Evolutionary conservation across 306 rosid genomes (phyloP).

Genomic region (Cucurbita argyrosperma): DNA sequence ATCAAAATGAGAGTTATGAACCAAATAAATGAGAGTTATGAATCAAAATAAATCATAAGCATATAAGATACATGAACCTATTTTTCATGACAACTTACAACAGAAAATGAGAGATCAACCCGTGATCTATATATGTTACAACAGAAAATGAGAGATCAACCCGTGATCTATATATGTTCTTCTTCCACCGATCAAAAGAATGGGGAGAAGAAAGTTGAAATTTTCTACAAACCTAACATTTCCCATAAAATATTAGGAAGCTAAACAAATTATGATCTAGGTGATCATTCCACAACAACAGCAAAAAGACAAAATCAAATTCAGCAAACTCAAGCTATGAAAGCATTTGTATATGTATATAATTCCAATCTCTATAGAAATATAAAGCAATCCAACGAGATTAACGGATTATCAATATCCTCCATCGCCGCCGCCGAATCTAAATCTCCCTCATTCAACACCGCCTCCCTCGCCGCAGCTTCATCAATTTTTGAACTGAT

Average conservation of each 20-base stretch:
- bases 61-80: too few relatives aligned
- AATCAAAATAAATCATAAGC: too few relatives aligned
- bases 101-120: not conserved
- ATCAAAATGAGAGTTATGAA: too few relatives aligned
- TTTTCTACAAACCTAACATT: not conserved
- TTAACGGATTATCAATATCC: slow-evolving; percentile 71
- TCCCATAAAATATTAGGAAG: slow-evolving; percentile 4
- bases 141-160: not conserved
- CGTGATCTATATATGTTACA: not conserved
- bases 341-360: not conserved
- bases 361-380: slow-evolving; percentile 35
- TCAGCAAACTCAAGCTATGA: not conserved
- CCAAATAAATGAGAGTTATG: too few relatives aligned
- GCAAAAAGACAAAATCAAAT: not conserved
- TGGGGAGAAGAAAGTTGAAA: not conserved
- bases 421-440: slow-evolving; percentile 27
- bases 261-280: not conserved
- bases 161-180: not conserved
- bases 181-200: not conserved
- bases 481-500: slow-evolving; percentile 52
- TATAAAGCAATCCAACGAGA: slow-evolving; percentile 82
- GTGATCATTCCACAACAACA: not conserved
- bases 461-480: slow-evolving; percentile 34
- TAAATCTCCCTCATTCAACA: slow-evolving; percentile 4
- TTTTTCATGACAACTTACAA: too few relatives aligned